Percentiles rank a stretch among this genome's conserved stretches.
Evolutionary conservation across 495 filamentous ascomycete species (phyloP).

Genomic region (Penicillium maclennaniae): DNA sequence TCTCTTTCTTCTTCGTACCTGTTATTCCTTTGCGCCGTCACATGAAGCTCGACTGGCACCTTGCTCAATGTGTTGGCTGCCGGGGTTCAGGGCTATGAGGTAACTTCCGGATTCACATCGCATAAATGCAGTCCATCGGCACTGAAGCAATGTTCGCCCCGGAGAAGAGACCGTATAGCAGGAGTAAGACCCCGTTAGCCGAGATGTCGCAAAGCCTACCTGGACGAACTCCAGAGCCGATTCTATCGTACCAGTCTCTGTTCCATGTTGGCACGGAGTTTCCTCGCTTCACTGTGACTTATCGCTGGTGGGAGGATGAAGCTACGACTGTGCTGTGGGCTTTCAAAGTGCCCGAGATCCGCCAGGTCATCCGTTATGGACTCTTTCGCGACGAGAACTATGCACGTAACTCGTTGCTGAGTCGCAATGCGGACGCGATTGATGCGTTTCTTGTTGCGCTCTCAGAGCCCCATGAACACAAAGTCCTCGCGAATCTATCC

Average conservation of each 20-base stretch:
- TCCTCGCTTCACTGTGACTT: constrained; percentile 28
- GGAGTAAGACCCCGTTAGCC: background rate
- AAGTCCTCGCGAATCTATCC: constrained; percentile 26
- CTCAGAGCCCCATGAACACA: constrained; percentile 25
- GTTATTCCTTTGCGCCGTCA: constrained; percentile 2
- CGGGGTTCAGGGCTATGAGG: constrained; percentile 4
- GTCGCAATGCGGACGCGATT: constrained; percentile 30
- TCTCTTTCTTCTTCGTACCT: background rate
- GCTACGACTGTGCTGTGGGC: constrained; percentile 39
- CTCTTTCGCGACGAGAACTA: constrained; percentile 35
- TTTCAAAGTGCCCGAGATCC: constrained; percentile 38
- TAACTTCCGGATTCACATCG: background rate
- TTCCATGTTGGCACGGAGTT: constrained; percentile 32
- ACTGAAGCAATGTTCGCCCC: constrained; percentile 7
- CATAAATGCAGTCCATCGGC: constrained; percentile 21
- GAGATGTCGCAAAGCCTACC: constrained; percentile 10
- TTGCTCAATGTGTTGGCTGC: constrained; percentile 13
- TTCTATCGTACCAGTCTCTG: constrained; percentile 29
- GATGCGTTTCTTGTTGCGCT: constrained; percentile 31
- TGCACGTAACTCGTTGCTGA: constrained; percentile 33
- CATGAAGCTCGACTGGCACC: constrained; percentile 9
- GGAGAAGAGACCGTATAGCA: background rate
- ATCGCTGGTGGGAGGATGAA: constrained; percentile 46
- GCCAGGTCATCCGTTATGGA: constrained; percentile 36
- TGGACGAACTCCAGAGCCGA: constrained; percentile 4